Base-by-base conservation (phyloP, 83 land plant species). In the Diphasiastrum complanatum region DNA sequence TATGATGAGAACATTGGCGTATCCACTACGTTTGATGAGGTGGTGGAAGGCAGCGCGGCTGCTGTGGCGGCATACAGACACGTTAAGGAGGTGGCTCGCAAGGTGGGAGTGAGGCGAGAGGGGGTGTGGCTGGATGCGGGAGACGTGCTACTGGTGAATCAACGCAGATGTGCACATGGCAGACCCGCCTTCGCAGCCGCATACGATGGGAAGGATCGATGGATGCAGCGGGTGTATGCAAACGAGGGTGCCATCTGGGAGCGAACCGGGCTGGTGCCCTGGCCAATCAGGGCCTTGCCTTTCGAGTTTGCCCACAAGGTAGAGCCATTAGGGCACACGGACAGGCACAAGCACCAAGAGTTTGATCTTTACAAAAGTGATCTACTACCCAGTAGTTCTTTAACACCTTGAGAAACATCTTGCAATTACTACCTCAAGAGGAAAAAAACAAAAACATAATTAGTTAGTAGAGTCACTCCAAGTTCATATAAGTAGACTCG, bases 161-260 rank as follows among this genome's bases (percentile, higher is more conserved):
- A 47, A 47, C 4, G 50, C 5, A 4, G 14, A 14, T 20, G 5
- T 1, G 2, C 12, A 6, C 61, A 58, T 37, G 61, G 61, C 8
- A 26, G 61, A 1, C 23, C 28, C 27, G 45, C 61, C 12, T 58
- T 32, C 11, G 46, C 4, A 0, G 38, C 61, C 6, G 40, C 35
- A 31, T 58, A 18, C 26, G 61, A 58, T 1, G 61, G 61, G 4
- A 8, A 37, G 2, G 61, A 58, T 14, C 22, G 61, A 23, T 58
- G 61, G 61, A 12, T 58, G 46, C 61, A 58, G 27, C 45, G 61
- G 18, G 40, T 45, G 0, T 58, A 37, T 4, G 26, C 16, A 8
- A 58, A 58, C 24, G 35, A 25, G n/a, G 61, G 61, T 18, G 61
- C 40, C 2, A 24, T 58, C 38, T 58, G 61, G 61, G 10, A 4